phyloP scores from a whole-genome alignment of 257 asterid species.

The Rauvolfia tetraphylla region DNA sequence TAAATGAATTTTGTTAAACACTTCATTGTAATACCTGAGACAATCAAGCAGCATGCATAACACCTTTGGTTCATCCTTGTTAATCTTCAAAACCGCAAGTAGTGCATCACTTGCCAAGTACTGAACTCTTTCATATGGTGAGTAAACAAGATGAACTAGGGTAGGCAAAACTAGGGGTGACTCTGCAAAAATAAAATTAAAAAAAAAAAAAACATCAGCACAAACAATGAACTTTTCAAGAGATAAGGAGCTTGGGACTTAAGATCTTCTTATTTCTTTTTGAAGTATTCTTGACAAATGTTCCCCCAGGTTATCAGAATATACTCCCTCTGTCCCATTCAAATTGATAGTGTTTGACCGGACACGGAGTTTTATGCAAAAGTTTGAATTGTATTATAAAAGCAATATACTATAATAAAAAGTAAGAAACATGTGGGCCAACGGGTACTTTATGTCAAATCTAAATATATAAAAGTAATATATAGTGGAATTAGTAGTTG shows the following conservation, averaged over 20 bases:
- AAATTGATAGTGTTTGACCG: no score
- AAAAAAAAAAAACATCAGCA: constrained; percentile 14
- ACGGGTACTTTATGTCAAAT: no score
- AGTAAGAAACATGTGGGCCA: no score
- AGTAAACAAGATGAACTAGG: constrained; percentile 57
- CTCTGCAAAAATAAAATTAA: constrained; percentile 59
- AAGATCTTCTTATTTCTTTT: background rate
- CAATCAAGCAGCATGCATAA: constrained; percentile 76
- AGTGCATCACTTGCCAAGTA: constrained; percentile 44
- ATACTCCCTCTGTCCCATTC: no score
- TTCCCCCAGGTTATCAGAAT: background rate
- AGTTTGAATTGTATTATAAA: no score
- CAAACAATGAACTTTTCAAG: background rate
- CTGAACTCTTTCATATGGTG: constrained; percentile 39
- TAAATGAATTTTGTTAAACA: background rate
- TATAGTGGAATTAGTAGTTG: no score
- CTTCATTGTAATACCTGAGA: constrained; percentile 49
- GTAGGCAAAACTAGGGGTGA: constrained; percentile 59
- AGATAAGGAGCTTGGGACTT: background rate
- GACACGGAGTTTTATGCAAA: no score
- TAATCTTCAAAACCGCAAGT: constrained; percentile 53
- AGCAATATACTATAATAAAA: no score
- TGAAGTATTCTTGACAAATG: background rate
- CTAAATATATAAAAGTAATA: no score
- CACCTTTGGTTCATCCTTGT: constrained; percentile 60